These are phyloP conservation scores for Rhododendron griersonianum DNA, from an alignment of 148 eudicot species.

Conservation along the genomic window DNA sequence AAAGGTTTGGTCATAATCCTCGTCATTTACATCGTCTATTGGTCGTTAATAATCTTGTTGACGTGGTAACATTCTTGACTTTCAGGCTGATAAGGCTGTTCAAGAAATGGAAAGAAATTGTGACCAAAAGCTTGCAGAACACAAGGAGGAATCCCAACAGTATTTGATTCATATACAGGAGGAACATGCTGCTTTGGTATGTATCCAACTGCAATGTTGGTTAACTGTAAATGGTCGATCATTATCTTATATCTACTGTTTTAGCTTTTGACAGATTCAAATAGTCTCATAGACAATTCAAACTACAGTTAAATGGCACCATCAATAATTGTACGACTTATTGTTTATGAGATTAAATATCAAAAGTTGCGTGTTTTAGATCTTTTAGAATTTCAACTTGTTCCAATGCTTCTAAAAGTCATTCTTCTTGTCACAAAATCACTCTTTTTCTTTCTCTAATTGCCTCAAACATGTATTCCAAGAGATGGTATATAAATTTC, in stretches of 20 bases:
- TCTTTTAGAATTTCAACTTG: neutral
- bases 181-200: constrained; percentile 57
- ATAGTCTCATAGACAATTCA: neutral
- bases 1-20: too few relatives aligned
- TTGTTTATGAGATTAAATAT: neutral
- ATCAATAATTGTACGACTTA: neutral
- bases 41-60: too few relatives aligned
- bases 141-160: too few relatives aligned
- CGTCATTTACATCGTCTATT: too few relatives aligned
- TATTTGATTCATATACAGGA: too few relatives aligned
- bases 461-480: too few relatives aligned
- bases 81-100: too few relatives aligned
- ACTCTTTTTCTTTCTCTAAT: neutral
- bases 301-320: neutral
- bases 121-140: too few relatives aligned
- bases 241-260: neutral
- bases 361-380: neutral
- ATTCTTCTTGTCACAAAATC: neutral
- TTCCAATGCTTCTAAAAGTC: neutral
- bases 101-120: too few relatives aligned
- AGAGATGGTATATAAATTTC: too few relatives aligned
- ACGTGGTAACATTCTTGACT: too few relatives aligned
- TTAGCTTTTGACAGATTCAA: neutral
- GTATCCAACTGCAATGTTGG: constrained; percentile 13
- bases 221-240: neutral